phyloP scores from a whole-genome alignment of 2,329 filamentous ascomycete species.

The Alternaria hordeiaustralica region DNA sequence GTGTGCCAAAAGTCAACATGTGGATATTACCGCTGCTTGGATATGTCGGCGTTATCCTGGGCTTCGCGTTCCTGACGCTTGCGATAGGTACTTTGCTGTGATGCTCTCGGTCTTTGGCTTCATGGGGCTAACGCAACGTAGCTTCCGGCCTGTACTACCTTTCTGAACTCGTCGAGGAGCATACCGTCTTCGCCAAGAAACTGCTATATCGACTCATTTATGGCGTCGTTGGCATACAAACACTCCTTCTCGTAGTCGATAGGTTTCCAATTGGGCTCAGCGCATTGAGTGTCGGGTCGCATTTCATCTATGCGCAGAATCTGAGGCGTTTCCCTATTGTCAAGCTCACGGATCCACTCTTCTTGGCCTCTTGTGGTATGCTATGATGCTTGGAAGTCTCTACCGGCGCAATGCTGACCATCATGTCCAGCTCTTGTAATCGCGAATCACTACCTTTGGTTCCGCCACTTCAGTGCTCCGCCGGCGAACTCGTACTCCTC shows the following conservation, averaged over 20 bases:
- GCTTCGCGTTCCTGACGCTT: conserved; percentile 92
- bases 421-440: conserved; percentile 72
- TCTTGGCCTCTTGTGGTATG: conserved; percentile 81
- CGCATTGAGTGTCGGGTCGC: conserved; percentile 76
- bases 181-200: conserved; percentile 89
- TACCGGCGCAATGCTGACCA: conserved; percentile 6
- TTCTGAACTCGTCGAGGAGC: conserved; percentile 96
- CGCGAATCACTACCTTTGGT: conserved; percentile 94
- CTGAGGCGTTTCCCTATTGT: conserved; percentile 79
- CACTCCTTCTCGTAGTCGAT: conserved; percentile 79
- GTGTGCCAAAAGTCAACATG: conserved; percentile 62
- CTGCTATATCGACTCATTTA: conserved; percentile 88
- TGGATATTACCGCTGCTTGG: conserved; percentile 95
- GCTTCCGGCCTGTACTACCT: conserved; percentile 99
- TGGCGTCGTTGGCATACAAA: conserved; percentile 74
- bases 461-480: conserved; percentile 81
- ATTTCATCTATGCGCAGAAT: conserved; percentile 88
- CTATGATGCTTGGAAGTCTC: neutral
- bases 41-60: conserved; percentile 83
- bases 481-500: conserved; percentile 61
- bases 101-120: neutral
- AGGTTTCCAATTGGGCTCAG: conserved; percentile 81
- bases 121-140: conserved; percentile 42
- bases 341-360: conserved; percentile 84
- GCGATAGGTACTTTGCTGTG: conserved; percentile 72